These are phyloP conservation scores for Solanum pennellii DNA, from an alignment of 257 asterid species.

Conservation along the genomic window DNA sequence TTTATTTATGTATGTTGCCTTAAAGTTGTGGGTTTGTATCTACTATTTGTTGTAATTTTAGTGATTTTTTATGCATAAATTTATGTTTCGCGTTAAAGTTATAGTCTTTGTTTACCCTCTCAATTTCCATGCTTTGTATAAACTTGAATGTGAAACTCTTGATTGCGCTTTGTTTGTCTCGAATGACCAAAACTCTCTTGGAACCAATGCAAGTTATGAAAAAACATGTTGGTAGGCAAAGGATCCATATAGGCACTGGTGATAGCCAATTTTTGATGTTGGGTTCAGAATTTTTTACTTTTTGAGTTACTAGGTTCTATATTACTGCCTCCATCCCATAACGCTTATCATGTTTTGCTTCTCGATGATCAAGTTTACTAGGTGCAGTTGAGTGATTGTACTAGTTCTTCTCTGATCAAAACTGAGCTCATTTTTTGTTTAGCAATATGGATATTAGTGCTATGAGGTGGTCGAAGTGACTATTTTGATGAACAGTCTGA, in stretches of 20 bases:
- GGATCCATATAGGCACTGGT: neutral
- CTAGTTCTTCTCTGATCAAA: neutral
- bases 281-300: neutral
- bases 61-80: neutral
- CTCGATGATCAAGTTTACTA: neutral
- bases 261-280: neutral
- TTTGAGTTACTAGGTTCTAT: neutral
- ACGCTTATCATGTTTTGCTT: neutral
- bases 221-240: neutral
- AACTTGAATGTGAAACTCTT: neutral
- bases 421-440: neutral
- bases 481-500: neutral
- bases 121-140: neutral
- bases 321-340: neutral
- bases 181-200: neutral
- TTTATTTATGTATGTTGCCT: neutral
- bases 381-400: neutral
- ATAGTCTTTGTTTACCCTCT: neutral
- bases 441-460: neutral
- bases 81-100: neutral
- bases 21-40: neutral
- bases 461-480: neutral
- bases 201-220: neutral
- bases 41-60: neutral
- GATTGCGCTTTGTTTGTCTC: neutral